These are phyloP conservation scores for Cercospora citrullina DNA, from an alignment of 2,329 filamentous ascomycete species.

Conservation along the genomic window DNA sequence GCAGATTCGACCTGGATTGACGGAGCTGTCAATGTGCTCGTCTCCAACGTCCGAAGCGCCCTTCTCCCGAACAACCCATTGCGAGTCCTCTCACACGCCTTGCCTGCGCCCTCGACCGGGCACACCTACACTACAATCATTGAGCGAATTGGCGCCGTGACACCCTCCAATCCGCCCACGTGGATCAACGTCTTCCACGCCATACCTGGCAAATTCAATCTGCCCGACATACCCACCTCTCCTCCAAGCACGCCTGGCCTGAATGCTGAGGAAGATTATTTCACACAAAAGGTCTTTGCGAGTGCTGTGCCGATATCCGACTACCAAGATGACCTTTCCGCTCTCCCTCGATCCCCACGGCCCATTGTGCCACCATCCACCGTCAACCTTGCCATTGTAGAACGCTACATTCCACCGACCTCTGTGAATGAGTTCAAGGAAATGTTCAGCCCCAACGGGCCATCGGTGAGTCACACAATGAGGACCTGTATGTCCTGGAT, in stretches of 20 bases:
- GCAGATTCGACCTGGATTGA: constrained; percentile 31
- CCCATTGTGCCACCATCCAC: constrained; percentile 61
- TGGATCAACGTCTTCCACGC: constrained; percentile 67
- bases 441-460: constrained; percentile 56
- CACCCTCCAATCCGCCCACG: constrained; percentile 52
- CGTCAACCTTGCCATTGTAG: constrained; percentile 61
- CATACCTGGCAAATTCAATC: constrained; percentile 61
- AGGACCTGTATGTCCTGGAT: not conserved
- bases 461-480: constrained; percentile 41
- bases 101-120: constrained; percentile 56
- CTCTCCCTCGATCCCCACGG: constrained; percentile 53
- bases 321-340: constrained; percentile 56
- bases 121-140: constrained; percentile 58
- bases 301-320: constrained; percentile 61
- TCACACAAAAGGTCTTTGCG: constrained; percentile 62
- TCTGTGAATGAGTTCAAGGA: constrained; percentile 59
- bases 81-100: constrained; percentile 61
- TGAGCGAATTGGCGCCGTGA: constrained; percentile 55
- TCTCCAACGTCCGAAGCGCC: constrained; percentile 41
- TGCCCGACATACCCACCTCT: constrained; percentile 63
- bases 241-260: constrained; percentile 60
- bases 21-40: constrained; percentile 32
- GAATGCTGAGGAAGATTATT: constrained; percentile 58
- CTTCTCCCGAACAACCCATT: constrained; percentile 45
- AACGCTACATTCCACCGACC: constrained; percentile 66